Evolutionary conservation across 1,284 basidiomycete genomes (phyloP).

Genomic region (Microbotryomycetes sp.): DNA sequence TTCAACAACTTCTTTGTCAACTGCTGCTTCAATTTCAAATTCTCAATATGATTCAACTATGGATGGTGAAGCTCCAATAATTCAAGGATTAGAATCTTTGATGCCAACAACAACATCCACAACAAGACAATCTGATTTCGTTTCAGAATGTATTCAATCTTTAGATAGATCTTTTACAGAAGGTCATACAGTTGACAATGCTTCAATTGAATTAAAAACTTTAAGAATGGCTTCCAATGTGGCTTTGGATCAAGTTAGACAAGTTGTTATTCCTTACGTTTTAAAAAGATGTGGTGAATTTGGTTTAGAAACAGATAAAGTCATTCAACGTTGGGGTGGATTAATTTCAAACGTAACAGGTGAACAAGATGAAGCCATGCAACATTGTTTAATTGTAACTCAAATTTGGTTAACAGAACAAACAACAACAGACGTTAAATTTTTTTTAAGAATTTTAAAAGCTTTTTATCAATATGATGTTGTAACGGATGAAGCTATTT

Average conservation of each 20-base stretch:
- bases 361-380: slow-evolving; percentile 42
- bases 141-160: slow-evolving; percentile 66
- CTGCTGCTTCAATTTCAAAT: slow-evolving; percentile 9
- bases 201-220: slow-evolving; percentile 85
- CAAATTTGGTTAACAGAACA: slow-evolving; percentile 39
- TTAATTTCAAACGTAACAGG: slow-evolving; percentile 42
- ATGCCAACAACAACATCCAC: slow-evolving; percentile 21
- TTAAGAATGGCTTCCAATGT: slow-evolving; percentile 91
- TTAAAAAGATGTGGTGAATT: slow-evolving; percentile 53
- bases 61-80: slow-evolving; percentile 22
- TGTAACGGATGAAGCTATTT: slow-evolving; percentile 44
- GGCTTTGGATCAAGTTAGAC: slow-evolving; percentile 64
- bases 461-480: slow-evolving; percentile 46
- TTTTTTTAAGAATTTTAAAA: slow-evolving; percentile 44
- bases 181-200: slow-evolving; percentile 82
- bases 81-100: slow-evolving; percentile 32
- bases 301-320: slow-evolving; percentile 30
- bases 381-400: slow-evolving; percentile 37
- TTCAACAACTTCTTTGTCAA: slow-evolving; percentile 34
- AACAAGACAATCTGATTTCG: slow-evolving; percentile 55
- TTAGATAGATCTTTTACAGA: slow-evolving; percentile 85
- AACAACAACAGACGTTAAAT: slow-evolving; percentile 24
- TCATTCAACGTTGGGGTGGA: slow-evolving; percentile 43
- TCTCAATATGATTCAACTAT: neutral
- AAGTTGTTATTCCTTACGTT: slow-evolving; percentile 66